These are phyloP conservation scores for Malus orientalis DNA, from an alignment of 306 rosid genomes.

Conservation along the genomic window DNA sequence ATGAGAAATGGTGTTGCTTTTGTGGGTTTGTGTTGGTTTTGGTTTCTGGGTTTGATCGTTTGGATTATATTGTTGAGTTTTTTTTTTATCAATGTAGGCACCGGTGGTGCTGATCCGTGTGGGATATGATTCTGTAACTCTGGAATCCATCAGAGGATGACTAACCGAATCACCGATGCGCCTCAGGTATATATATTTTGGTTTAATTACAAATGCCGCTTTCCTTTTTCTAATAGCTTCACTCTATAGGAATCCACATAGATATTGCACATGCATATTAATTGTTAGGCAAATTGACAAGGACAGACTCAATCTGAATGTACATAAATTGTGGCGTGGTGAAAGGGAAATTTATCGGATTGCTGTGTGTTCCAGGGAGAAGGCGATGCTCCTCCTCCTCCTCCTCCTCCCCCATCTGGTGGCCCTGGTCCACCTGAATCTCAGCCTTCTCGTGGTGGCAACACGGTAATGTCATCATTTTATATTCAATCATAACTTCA, in stretches of 20 bases:
- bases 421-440: slow-evolving; percentile 36
- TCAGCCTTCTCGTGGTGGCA: slow-evolving; percentile 31
- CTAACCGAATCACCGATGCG: slow-evolving; percentile 47
- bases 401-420: slow-evolving; percentile 41
- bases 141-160: slow-evolving; percentile 60
- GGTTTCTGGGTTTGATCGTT: slow-evolving; percentile 2
- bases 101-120: slow-evolving; percentile 28
- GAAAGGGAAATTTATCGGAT: not conserved
- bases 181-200: slow-evolving; percentile 43
- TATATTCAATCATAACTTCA: not conserved
- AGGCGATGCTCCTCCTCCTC: slow-evolving; percentile 18
- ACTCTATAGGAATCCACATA: not conserved
- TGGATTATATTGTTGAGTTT: slow-evolving; percentile 22
- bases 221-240: not conserved
- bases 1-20: not conserved
- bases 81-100: slow-evolving; percentile 22
- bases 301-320: not conserved
- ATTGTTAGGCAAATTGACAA: not conserved
- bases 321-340: not conserved
- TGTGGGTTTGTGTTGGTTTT: not conserved
- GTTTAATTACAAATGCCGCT: not conserved
- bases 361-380: slow-evolving; percentile 45
- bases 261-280: not conserved
- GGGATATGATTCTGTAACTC: slow-evolving; percentile 46
- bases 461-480: slow-evolving; percentile 44